These are phyloP conservation scores for Oryza rufipogon DNA, from an alignment of 176 grass and related monocot species.

Conservation along the genomic window DNA sequence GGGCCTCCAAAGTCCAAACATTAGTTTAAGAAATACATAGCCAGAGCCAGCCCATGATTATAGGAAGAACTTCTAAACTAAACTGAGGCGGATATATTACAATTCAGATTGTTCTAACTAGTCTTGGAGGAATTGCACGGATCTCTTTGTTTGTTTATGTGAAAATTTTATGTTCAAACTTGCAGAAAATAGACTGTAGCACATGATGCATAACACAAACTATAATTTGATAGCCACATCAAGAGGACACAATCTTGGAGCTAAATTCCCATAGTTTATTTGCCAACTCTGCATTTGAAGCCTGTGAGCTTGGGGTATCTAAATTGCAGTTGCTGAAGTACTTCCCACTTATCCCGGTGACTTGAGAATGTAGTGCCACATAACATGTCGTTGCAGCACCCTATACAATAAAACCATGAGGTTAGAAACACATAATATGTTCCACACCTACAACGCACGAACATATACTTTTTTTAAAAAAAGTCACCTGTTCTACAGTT, in stretches of 20 bases:
- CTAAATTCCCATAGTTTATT: conserved; percentile 79
- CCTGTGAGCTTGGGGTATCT: conserved; percentile 39
- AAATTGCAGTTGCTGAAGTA: conserved; percentile 60
- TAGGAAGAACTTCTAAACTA: no score
- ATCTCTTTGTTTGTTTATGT: neutral
- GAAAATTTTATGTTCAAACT: no score
- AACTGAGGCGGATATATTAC: no score
- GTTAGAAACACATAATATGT: neutral
- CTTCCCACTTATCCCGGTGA: conserved; percentile 28
- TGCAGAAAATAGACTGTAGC: neutral
- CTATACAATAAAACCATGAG: conserved; percentile 1
- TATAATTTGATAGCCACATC: neutral
- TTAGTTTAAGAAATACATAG: no score
- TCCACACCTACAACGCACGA: no score
- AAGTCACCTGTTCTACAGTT: conserved; percentile 36
- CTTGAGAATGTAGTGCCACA: conserved; percentile 60
- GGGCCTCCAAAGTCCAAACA: no score
- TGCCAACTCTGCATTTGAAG: conserved; percentile 59
- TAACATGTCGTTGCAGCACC: conserved; percentile 89
- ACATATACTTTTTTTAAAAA: no score
- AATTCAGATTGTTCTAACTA: no score
- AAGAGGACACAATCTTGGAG: conserved; percentile 22
- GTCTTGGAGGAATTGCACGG: no score
- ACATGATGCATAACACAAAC: conserved; percentile 24
- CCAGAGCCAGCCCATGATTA: no score